phyloP scores from a whole-genome alignment of 345 rosid genomes.

The Camelina laxa region DNA sequence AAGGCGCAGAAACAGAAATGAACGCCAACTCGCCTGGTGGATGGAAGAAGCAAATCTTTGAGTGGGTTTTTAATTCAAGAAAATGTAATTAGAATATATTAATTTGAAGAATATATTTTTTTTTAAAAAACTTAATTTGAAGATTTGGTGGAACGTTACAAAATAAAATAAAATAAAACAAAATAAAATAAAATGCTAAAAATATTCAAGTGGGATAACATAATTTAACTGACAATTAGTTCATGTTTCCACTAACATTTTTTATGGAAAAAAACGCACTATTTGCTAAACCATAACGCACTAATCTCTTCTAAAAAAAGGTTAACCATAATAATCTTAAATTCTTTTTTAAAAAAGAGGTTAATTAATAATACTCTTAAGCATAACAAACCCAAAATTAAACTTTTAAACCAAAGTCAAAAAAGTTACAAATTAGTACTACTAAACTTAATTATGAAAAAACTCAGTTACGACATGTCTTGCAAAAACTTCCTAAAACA shows the following conservation, averaged over 20 bases:
- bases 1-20: not conserved
- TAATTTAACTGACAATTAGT: constrained; percentile 25
- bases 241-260: constrained; percentile 19
- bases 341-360: not conserved
- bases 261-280: constrained; percentile 18
- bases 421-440: not conserved
- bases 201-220: constrained; percentile 31
- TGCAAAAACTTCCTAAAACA: constrained; percentile 35
- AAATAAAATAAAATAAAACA: not conserved
- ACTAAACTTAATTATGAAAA: constrained; percentile 7
- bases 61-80: not conserved
- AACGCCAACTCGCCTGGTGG: not conserved
- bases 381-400: constrained; percentile 9
- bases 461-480: not conserved
- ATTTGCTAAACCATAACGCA: not conserved
- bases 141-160: constrained; percentile 29
- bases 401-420: constrained; percentile 1
- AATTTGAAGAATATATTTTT: no score
- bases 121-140: not conserved
- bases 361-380: not conserved
- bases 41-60: constrained; percentile 17
- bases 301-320: not conserved
- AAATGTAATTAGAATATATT: no score
- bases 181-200: not conserved
- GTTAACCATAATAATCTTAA: constrained; percentile 23